Conservation (phyloP, 2,329 filamentous ascomycete genomes). For the Aspergillus uvarum region DNA sequence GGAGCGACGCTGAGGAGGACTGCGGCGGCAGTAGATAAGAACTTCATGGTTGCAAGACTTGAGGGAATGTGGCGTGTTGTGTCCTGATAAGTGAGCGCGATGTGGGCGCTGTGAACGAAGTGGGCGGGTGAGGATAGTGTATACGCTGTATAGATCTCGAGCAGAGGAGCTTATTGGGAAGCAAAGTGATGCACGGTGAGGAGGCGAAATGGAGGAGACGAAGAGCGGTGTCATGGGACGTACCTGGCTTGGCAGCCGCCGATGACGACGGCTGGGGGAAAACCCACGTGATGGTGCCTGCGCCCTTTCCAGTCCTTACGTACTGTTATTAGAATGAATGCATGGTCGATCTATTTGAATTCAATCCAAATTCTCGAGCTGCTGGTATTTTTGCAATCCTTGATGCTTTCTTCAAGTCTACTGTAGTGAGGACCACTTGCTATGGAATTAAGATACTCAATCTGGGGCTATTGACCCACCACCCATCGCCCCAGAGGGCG, state of each 20-base stretch:
- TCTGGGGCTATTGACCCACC: not conserved
- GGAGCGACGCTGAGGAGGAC: constrained; percentile 48
- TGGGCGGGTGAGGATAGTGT: not conserved
- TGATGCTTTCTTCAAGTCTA: not conserved
- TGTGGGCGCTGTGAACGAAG: not conserved
- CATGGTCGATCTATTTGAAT: not conserved
- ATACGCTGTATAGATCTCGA: not conserved
- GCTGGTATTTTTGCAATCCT: not conserved
- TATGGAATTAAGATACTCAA: not conserved
- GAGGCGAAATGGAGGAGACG: constrained; percentile 9
- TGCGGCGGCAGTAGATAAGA: constrained; percentile 35
- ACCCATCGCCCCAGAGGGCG: not conserved
- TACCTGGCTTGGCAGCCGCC: constrained; percentile 4
- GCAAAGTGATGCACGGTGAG: not conserved
- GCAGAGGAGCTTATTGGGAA: not conserved
- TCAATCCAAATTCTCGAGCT: not conserved
- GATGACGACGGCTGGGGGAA: constrained; percentile 2
- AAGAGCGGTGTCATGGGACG: constrained; percentile 18
- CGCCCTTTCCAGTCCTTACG: not conserved
- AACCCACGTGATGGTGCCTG: constrained; percentile 8
- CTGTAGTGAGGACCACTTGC: not conserved
- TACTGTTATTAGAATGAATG: not conserved
- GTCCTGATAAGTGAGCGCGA: not conserved
- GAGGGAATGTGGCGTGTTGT: not conserved
- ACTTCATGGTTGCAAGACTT: constrained; percentile 38